These are phyloP conservation scores for Colletotrichum orbiculare DNA, from an alignment of 2,329 filamentous ascomycete species.

Conservation along the genomic window DNA sequence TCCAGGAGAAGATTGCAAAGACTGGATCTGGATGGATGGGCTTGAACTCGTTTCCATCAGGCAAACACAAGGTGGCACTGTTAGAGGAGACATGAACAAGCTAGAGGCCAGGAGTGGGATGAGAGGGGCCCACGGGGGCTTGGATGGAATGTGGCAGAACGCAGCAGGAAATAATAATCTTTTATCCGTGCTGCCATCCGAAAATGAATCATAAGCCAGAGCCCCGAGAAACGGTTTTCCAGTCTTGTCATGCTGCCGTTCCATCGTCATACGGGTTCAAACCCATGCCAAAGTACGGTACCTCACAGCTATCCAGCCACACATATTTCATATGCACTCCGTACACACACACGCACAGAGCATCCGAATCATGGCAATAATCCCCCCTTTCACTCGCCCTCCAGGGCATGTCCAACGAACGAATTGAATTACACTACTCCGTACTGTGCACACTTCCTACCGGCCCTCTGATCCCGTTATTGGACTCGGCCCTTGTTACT, in stretches of 20 bases:
- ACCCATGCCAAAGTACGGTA: too few relatives aligned
- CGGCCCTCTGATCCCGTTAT: background rate
- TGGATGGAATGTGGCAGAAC: constrained; percentile 8
- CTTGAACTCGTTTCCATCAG: too few relatives aligned
- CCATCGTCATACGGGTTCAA: constrained; percentile 6
- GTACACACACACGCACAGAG: too few relatives aligned
- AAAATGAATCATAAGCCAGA: constrained; percentile 8
- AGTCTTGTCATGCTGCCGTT: constrained; percentile 23
- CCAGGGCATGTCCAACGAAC: constrained; percentile 2
- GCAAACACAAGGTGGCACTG: constrained; percentile 11
- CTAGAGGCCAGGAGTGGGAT: background rate
- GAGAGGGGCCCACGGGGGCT: background rate
- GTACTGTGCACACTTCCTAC: constrained; percentile 4
- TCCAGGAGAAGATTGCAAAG: too few relatives aligned
- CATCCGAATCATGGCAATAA: background rate
- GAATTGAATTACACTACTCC: constrained; percentile 26
- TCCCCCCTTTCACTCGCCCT: background rate
- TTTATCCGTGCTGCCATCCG: background rate
- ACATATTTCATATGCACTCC: too few relatives aligned
- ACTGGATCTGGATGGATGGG: too few relatives aligned
- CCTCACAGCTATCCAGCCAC: too few relatives aligned
- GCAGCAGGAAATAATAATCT: constrained; percentile 4
- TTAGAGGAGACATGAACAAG: background rate
- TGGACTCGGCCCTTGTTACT: constrained; percentile 5
- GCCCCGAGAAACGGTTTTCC: constrained; percentile 26